A percentile compares a stretch with the other conserved stretches of the same genome.
Evolutionary conservation across 257 asterid genomes (phyloP).

Genomic region (Hygrophila difformis): DNA sequence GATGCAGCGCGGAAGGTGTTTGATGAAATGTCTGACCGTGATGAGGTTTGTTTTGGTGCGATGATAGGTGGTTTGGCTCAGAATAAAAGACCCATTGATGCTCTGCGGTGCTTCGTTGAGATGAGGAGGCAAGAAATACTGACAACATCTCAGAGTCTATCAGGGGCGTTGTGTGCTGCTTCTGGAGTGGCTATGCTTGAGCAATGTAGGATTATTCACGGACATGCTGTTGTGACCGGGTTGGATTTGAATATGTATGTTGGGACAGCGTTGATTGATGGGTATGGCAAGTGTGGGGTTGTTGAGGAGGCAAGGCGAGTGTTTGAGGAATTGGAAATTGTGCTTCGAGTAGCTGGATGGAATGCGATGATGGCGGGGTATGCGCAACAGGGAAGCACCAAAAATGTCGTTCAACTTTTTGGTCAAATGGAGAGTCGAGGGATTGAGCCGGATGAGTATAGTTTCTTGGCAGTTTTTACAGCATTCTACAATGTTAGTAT

Average conservation of each 20-base stretch:
- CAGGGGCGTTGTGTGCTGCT: conserved; percentile 63
- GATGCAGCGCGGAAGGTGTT: conserved; percentile 48
- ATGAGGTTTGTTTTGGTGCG: conserved; percentile 61
- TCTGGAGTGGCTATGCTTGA: conserved; percentile 62
- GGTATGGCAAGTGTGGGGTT: conserved; percentile 76
- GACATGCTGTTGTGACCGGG: conserved; percentile 52
- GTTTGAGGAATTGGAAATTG: conserved; percentile 37
- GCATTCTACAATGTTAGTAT: conserved; percentile 49
- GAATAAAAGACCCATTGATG: conserved; percentile 40
- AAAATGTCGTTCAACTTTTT: conserved; percentile 26
- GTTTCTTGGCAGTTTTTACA: conserved; percentile 58
- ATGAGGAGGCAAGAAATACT: conserved; percentile 40
- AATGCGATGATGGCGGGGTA: conserved; percentile 73
- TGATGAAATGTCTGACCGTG: conserved; percentile 53
- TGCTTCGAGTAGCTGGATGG: conserved; percentile 38
- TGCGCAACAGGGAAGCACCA: conserved; percentile 61
- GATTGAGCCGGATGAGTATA: conserved; percentile 41
- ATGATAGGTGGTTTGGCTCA: conserved; percentile 61
- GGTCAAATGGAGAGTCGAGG: conserved; percentile 42
- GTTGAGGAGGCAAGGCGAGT: conserved; percentile 47
- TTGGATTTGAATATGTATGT: conserved; percentile 36
- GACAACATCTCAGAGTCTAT: conserved; percentile 49
- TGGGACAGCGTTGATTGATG: conserved; percentile 57
- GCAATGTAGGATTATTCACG: conserved; percentile 63
- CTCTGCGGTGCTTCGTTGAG: conserved; percentile 39